These are phyloP conservation scores for Centaurea solstitialis DNA, from an alignment of 129 eudicot species.

Conservation along the genomic window DNA sequence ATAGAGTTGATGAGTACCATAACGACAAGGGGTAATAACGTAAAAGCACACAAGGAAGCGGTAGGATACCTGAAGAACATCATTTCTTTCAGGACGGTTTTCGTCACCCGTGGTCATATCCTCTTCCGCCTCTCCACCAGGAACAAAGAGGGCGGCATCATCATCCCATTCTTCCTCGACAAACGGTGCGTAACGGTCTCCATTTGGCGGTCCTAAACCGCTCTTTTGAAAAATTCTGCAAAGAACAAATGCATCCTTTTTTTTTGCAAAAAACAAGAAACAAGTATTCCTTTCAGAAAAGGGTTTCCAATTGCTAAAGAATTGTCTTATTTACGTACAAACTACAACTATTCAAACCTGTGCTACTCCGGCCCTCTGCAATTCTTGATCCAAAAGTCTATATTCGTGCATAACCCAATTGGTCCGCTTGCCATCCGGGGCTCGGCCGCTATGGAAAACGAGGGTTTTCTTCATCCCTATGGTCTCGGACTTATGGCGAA, in stretches of 20 bases:
- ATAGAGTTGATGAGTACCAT: neutral
- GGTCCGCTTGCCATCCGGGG: slow-evolving; percentile 74
- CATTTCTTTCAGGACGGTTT: slow-evolving; percentile 31
- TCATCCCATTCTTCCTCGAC: slow-evolving; percentile 91
- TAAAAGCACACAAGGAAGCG: neutral
- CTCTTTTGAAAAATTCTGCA: slow-evolving; percentile 86
- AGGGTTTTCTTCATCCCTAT: slow-evolving; percentile 79
- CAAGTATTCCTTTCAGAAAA: slow-evolving; percentile 21
- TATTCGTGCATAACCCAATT: slow-evolving; percentile 93
- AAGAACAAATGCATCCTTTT: slow-evolving; percentile 75
- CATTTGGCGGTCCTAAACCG: slow-evolving; percentile 76
- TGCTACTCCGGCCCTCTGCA: slow-evolving; percentile 50
- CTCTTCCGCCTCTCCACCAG: slow-evolving; percentile 72
- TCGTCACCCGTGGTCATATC: slow-evolving; percentile 46
- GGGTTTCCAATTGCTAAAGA: neutral
- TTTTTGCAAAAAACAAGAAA: slow-evolving; percentile 24
- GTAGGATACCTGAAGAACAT: slow-evolving; percentile 48
- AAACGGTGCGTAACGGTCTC: slow-evolving; percentile 84
- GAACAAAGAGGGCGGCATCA: slow-evolving; percentile 49
- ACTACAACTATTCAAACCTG: slow-evolving; percentile 52
- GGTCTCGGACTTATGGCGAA: slow-evolving; percentile 49
- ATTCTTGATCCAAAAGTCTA: slow-evolving; percentile 56
- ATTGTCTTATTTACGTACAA: neutral
- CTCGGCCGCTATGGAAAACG: slow-evolving; percentile 76
- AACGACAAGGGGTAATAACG: neutral